Evolutionary conservation across 192 early-diverging fungal species (phyloP), one percentile per base, ranked within the genome.

Genomic region (Gryganskiella cystojenkinii): DNA sequence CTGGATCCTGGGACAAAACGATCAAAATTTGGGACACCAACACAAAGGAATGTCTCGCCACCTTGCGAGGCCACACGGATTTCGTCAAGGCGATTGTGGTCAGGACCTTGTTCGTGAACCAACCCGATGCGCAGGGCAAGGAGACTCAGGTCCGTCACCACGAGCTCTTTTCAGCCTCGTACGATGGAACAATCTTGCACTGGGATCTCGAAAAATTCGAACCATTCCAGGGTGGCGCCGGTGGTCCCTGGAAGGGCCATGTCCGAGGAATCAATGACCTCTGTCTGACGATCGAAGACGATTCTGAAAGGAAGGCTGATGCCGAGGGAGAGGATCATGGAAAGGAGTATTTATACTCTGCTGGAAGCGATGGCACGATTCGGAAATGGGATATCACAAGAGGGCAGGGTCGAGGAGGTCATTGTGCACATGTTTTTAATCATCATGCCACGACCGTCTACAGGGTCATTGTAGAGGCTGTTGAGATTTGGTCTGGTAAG

Each of bases 1-100:
- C 94, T 1, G 94, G 93, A 24, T 96, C 97, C 9, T 99, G 97
- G 97, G 97, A 99, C 82, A 97, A 96, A 80, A 90, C 91, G 0
- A 80, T 95, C 60, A 89, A 81, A 45, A 87, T 95, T 44, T 99
- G 96, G 95, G 82, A 94, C 50, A 83, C 89, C 2, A 86, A 93
- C 75, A 91, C 92, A 13, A 82, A 86, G 50, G 82, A 87, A 42
- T 87, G 84, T 47, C 68, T 98, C 27, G 79, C 83, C 0, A 94
- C 91, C 4, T 88, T 92, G 51, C 67, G 62, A 20, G 92, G 90
- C 1, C 97, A 99, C 74, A 75, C 89, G 4, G 97, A 99, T 80
- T 98, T 99, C 81, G 88, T 99, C 49, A 99, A 99, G 66, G 86
- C 82, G 25, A 61, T 99, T 13, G 75, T 78, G 33, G 67, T 84